These are phyloP conservation scores for Umbilicus rupestris DNA, from an alignment of 164 flowering plant species.

Conservation along the genomic window DNA sequence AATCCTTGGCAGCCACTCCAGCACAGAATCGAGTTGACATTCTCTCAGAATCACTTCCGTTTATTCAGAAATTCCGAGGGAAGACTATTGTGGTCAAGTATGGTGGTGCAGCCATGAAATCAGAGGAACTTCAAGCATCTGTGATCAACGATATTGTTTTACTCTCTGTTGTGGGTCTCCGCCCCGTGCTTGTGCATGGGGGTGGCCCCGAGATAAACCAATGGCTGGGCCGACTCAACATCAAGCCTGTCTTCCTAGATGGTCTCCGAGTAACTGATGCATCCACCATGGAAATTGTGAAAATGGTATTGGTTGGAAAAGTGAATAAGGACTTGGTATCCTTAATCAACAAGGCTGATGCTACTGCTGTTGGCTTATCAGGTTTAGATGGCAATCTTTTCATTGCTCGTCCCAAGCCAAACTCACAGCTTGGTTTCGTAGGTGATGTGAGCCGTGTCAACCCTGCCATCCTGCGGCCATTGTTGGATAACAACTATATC, in stretches of 20 bases:
- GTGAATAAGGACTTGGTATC: conserved; percentile 75
- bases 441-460: conserved; percentile 78
- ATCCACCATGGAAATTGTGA: conserved; percentile 79
- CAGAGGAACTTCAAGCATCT: conserved; percentile 52
- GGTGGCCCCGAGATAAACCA: conserved; percentile 86
- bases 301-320: conserved; percentile 87
- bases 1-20: conserved; percentile 11
- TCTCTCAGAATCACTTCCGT: conserved; percentile 84
- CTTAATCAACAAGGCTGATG: conserved; percentile 76
- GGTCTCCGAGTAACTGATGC: conserved; percentile 88
- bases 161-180: conserved; percentile 79
- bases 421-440: conserved; percentile 65
- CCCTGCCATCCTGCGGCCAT: conserved; percentile 41
- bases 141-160: conserved; percentile 83
- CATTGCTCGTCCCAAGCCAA: conserved; percentile 59
- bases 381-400: conserved; percentile 79
- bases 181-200: conserved; percentile 82
- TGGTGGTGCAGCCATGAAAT: conserved; percentile 96
- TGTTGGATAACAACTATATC: conserved; percentile 41
- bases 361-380: conserved; percentile 76
- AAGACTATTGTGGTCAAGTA: conserved; percentile 86
- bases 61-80: conserved; percentile 84
- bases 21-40: conserved; percentile 67
- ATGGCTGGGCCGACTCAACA: conserved; percentile 42
- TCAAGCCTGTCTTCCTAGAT: conserved; percentile 52